These are phyloP conservation scores for Suhomyces pyralidae DNA, from an alignment of 805 yeast genomes.

Conservation along the genomic window DNA sequence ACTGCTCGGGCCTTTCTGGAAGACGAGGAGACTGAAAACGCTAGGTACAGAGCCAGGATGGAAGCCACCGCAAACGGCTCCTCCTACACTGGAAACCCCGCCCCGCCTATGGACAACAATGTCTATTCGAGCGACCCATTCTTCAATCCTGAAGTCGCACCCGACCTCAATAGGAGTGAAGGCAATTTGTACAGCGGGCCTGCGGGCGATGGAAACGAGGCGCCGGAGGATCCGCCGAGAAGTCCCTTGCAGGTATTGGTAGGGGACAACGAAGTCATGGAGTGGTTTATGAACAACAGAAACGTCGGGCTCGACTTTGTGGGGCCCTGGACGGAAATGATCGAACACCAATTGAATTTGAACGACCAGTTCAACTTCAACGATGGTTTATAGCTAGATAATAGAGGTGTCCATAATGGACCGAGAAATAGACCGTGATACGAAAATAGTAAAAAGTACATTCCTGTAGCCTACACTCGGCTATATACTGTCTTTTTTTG, in stretches of 20 bases:
- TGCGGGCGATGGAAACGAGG: neutral
- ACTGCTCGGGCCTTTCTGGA: constrained; percentile 26
- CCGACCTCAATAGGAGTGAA: neutral
- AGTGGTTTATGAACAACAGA: constrained; percentile 40
- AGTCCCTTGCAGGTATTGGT: constrained; percentile 16
- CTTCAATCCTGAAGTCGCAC: neutral
- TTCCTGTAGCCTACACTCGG: neutral
- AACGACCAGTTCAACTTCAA: constrained; percentile 33
- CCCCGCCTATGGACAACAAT: neutral
- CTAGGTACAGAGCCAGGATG: neutral
- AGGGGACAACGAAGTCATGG: constrained; percentile 43
- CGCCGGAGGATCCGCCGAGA: neutral
- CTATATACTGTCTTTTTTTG: neutral
- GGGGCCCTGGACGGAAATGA: constrained; percentile 79
- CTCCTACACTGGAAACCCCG: neutral
- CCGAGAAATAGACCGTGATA: neutral
- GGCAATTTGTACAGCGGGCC: neutral
- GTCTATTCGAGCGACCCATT: neutral
- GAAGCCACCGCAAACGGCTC: neutral
- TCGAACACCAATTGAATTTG: constrained; percentile 58
- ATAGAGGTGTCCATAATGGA: too few species aligned
- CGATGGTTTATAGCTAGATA: constrained; percentile 11
- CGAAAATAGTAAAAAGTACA: neutral
- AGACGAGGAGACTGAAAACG: constrained; percentile 11
- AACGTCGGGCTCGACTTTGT: constrained; percentile 46